Conservation (phyloP, 192 early-diverging fungal genomes). For the Mortierella antarctica region DNA sequence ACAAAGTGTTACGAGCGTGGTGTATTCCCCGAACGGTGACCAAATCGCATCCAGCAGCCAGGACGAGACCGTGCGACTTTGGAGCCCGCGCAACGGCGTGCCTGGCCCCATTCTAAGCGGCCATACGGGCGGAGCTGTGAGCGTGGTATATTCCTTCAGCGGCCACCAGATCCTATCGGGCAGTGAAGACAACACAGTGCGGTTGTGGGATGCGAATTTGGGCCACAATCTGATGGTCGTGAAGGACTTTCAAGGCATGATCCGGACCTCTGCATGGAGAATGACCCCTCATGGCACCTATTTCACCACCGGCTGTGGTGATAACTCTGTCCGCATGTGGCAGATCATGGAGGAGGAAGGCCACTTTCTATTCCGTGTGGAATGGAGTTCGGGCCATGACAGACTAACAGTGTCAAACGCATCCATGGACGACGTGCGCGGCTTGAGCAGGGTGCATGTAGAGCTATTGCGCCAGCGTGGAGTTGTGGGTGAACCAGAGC, state of each 20-base stretch:
- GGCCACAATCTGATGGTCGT: too few relatives aligned
- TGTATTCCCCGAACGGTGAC: too few relatives aligned
- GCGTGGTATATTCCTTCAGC: too few relatives aligned
- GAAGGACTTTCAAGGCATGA: too few relatives aligned
- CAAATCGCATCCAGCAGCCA: too few relatives aligned
- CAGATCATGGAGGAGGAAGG: slow-evolving; percentile 3
- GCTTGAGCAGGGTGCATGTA: not conserved
- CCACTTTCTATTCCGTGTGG: not conserved
- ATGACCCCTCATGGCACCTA: too few relatives aligned
- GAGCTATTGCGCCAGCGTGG: not conserved
- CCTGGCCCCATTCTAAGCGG: too few relatives aligned
- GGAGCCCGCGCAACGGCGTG: too few relatives aligned
- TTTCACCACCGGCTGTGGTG: not conserved
- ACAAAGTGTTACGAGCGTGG: too few relatives aligned
- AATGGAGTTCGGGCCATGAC: not conserved
- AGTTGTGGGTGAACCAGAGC: slow-evolving; percentile 1
- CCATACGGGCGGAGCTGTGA: too few relatives aligned
- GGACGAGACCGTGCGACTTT: too few relatives aligned
- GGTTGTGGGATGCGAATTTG: not conserved
- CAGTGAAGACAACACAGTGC: slow-evolving; percentile 5
- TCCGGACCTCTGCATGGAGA: too few relatives aligned
- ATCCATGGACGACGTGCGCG: not conserved
- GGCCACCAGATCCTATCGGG: not conserved
- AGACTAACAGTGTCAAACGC: slow-evolving; percentile 2
- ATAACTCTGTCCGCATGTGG: slow-evolving; percentile 7